phyloP scores from a whole-genome alignment of 164 flowering plant species.

The grape (Vitis vinifera) region ASM3070453v1 NC_081809.1:2477001-2477500 shows the following conservation, averaged over 20 bases:
- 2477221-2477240: neutral
- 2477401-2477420: neutral
- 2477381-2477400: neutral
- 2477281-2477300: neutral
- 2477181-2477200: constrained; percentile 91
- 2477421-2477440: neutral
- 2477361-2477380: too few relatives aligned
- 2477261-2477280: neutral
- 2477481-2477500: neutral
- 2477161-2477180: constrained; percentile 84
- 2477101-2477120: constrained; percentile 88
- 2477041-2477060: too few relatives aligned
- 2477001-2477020: too few relatives aligned
- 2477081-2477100: constrained; percentile 55
- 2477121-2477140: constrained; percentile 93
- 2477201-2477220: constrained; percentile 43
- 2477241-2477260: neutral
- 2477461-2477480: neutral
- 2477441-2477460: neutral
- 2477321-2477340: neutral
- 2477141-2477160: constrained; percentile 64
- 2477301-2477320: neutral
- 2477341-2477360: neutral
- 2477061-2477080: neutral
- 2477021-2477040: too few relatives aligned